Evolutionary conservation across 306 rosid genomes (phyloP), one percentile per base, ranked within the genome.

Genomic region (Citrullus mucosospermus): DNA sequence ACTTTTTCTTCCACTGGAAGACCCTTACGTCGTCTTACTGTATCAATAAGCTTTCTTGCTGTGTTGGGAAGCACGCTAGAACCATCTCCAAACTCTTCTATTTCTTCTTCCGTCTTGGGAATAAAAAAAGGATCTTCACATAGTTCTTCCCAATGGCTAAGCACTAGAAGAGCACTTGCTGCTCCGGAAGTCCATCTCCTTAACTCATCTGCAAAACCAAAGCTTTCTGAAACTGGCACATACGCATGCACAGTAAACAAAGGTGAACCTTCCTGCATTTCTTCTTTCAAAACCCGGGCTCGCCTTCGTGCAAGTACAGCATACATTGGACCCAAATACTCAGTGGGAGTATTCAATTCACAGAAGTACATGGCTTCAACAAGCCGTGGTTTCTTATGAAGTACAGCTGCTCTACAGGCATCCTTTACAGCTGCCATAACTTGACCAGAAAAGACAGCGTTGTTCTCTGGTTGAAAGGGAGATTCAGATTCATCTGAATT

Each of bases 211-310:
- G 97, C 88, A 75, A 94, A 94, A 81, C 98, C 97, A 82, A 92
- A 89, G 84, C 96, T 94, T 82, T 94, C 97, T 32, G 97, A 87
- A 71, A 92, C 94, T 1, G 97, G 98, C 79, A 94, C 78, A 72
- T 90, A 91, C 2, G 97, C 98, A 59, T 94, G 97, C 76, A 94
- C 97, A 1, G 96, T 90, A 83, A 94, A 94, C 86, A 92, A 82
- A 70, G 97, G 84, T n/a, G 98, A 94, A 81, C 98, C 90, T 86
- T 92, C 98, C 86, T 92, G 97, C 97, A 92, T 92, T 87, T 92
- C 94, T 84, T 92, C 98, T 82, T 94, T 94, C 84, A 92, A 75
- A 70, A 94, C 72, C 4, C 83, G 84, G 67, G 97, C 96, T 79
- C 97, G 85, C 75, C 96, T 90, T 76, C 94, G 88, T n/a, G 90